phyloP scores from a whole-genome alignment of 129 eudicot species.

The Tagetes erecta region DNA sequence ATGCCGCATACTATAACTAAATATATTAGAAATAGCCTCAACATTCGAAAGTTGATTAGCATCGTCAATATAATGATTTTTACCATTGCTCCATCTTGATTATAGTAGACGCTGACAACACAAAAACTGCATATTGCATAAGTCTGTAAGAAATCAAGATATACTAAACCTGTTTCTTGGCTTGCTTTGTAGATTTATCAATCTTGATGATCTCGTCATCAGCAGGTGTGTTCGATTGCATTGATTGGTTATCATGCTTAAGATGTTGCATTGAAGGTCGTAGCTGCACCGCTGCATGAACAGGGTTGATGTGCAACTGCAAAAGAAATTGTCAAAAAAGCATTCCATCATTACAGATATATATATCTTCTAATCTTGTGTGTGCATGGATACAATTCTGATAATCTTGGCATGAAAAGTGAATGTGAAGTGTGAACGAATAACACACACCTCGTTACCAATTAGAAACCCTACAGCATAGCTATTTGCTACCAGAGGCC shows the following conservation, averaged over 20 bases:
- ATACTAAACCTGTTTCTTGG: slow-evolving; percentile 63
- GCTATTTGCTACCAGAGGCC: slow-evolving; percentile 43
- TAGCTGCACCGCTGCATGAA: slow-evolving; percentile 86
- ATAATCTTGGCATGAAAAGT: slow-evolving; percentile 3
- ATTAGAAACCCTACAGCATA: slow-evolving; percentile 70
- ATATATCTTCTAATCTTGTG: not conserved
- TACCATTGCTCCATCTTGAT: not conserved
- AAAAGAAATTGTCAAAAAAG: slow-evolving; percentile 31
- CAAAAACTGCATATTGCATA: slow-evolving; percentile 12
- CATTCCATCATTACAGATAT: slow-evolving; percentile 15
- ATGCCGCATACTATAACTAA: not conserved
- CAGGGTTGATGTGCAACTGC: slow-evolving; percentile 91
- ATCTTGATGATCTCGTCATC: slow-evolving; percentile 36
- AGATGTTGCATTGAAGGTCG: slow-evolving; percentile 85
- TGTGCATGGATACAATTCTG: not conserved
- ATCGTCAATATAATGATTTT: slow-evolving; percentile 11
- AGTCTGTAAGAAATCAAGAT: slow-evolving; percentile 9
- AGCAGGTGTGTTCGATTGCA: slow-evolving; percentile 35
- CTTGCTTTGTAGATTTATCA: slow-evolving; percentile 42
- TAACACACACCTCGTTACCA: slow-evolving; percentile 63
- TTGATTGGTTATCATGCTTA: slow-evolving; percentile 29
- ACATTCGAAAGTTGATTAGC: not conserved
- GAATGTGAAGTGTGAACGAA: slow-evolving; percentile 25
- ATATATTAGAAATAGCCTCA: not conserved
- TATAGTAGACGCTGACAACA: not conserved